Base-by-base conservation (phyloP, 768 basidiomycete species). In the Mycena sanguinolenta region DNA sequence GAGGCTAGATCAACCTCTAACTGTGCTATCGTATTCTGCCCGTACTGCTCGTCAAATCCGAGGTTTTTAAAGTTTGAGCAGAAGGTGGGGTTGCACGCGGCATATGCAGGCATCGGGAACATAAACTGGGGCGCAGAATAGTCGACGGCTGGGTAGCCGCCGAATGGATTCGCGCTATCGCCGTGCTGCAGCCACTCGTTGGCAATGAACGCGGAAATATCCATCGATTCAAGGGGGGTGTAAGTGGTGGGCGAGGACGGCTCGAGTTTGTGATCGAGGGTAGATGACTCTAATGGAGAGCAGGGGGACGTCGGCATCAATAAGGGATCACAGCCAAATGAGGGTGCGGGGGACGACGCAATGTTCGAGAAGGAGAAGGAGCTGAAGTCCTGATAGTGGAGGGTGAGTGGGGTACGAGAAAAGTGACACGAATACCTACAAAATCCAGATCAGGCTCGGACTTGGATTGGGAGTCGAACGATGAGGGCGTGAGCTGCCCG, bases 321-420 rank as follows among this genome's bases (percentile, higher is more conserved):
- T 42, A 77, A 69, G 14, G 77, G 76, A 60, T 78, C 77, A 72
- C 75, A 77, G 6, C 80, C 74, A 67, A 79, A 82, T 7, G 76
- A 62, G 4, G 79, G 75, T 10, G 77, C 30, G 2, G 82, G 82
- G n/a, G n/a, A n/a, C 9, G 82, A 78, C 2, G 77, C 63, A 36
- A 80, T 73, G 60, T 79, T 82, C 69, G 85, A 80, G 77, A 87
- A 88, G 50, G 86, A 82, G 78, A 87, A 87, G 54, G 80, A 72
- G 67, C 78, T 79, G 66, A 86, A 85, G 67, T 84, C 84, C 86
- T 87, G 72, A 53, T 46, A 69, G 38, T 64, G 63, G 66, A 59
- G 16, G 38, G 25, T 17, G 55, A 21, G 59, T 39, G 13, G 7
- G 34, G 16, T 28, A 32, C 42, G 73, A 67, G 65, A 7, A 39